Conservation (phyloP, 2,329 filamentous ascomycete species). For the Aspergillus amoenus region DNA sequence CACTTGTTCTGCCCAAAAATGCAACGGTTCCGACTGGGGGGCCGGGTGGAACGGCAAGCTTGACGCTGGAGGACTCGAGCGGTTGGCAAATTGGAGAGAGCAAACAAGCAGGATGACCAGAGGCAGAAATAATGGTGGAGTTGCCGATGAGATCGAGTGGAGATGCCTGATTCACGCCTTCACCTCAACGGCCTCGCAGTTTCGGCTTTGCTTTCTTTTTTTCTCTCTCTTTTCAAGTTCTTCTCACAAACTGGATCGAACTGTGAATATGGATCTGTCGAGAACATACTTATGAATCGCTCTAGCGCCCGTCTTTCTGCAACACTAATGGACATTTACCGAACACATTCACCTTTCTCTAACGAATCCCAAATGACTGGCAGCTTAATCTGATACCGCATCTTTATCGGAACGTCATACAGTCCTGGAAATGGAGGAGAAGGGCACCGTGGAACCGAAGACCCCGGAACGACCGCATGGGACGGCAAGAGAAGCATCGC, state of each 20-base stretch:
- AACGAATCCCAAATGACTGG: neutral
- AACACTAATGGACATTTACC: neutral
- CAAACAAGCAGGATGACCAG: neutral
- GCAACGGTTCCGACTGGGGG: neutral
- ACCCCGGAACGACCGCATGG: neutral
- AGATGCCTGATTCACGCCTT: neutral
- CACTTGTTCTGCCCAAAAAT: neutral
- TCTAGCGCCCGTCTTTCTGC: neutral
- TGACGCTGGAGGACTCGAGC: neutral
- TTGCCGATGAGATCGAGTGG: no score
- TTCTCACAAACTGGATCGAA: neutral
- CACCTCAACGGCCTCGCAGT: neutral
- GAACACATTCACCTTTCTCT: neutral
- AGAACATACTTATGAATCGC: no score
- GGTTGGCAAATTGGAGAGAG: neutral
- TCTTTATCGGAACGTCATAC: neutral
- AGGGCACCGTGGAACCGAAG: neutral
- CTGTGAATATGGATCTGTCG: neutral
- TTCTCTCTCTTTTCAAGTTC: neutral
- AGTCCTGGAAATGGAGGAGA: conserved; percentile 8
- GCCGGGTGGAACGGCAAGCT: conserved; percentile 6
- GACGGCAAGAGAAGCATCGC: neutral
- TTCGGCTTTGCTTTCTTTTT: neutral
- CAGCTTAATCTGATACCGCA: neutral
- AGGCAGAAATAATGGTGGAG: no score